Evolutionary conservation across 2,329 filamentous ascomycete species (phyloP), one percentile per base, ranked within the genome.

Genomic region (Colletotrichum higginsianum): DNA sequence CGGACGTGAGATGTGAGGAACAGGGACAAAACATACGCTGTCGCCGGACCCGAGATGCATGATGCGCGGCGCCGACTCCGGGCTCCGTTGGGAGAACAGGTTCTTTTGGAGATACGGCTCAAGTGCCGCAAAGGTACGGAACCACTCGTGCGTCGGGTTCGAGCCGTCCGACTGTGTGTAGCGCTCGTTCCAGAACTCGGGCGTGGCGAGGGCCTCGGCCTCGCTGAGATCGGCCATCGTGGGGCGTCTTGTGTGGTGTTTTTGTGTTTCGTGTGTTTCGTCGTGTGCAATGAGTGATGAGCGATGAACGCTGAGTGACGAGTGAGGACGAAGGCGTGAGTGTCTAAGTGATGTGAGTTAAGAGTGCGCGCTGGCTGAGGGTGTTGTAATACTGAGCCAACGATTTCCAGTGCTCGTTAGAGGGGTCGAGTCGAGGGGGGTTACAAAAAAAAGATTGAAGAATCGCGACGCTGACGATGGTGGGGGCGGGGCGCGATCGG

Each of bases 21-120:
- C 26, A 58, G 15, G 42, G 6, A 58, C 23, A 23, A 47, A n/a
- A 52, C 21, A 49, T 76, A 89, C 88, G 77, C 88, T 90, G 74
- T 90, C 87, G 9, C 88, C 88, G 11, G 84, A 89, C 0, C 88
- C 88, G 5, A 90, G 79, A 77, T 90, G 88, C 16, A 90, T 75
- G n/a, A 90, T 84, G 13, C 77, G 71, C 0, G 85, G 85, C 0
- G 79, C 74, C 0, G 82, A 72, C 12, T 71, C 72, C 18, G 76
- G 75, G 0, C 75, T 69, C 1, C 73, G 66, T 1, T 35, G 44
- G 8, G 77, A 62, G 65, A 87, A 86, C 21, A 89, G 79, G 73
- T 84, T 80, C 16, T 75, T 77, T 30, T 78, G 72, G 52, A 90
- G 82, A 72, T 88, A 89, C 0, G 82, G 79, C 69, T 85, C 79